These are phyloP conservation scores for Sporisorium graminicola DNA, from an alignment of 1,284 basidiomycete genomes.

Conservation along the genomic window DNA sequence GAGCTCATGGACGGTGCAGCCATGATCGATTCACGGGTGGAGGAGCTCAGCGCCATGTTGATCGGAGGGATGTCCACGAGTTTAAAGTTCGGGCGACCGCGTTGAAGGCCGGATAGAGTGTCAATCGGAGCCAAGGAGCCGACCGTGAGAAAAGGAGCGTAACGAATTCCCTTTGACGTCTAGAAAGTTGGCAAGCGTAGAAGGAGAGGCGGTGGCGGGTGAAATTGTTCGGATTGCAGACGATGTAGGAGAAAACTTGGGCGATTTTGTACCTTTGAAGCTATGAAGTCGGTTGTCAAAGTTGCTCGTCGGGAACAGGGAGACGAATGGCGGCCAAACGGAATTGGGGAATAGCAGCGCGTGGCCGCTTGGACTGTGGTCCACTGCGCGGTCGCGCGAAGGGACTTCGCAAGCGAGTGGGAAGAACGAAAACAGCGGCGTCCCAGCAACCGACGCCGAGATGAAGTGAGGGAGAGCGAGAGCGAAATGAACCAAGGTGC, in stretches of 20 bases:
- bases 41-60: slow-evolving; percentile 15
- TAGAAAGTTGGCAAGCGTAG: not conserved
- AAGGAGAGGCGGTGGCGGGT: not conserved
- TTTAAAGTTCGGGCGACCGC: not conserved
- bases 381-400: not conserved
- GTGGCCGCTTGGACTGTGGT: slow-evolving; percentile 1
- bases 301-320: not conserved
- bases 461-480: slow-evolving; percentile 2
- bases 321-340: not conserved
- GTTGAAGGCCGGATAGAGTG: not conserved
- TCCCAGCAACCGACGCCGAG: not conserved
- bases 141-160: not conserved
- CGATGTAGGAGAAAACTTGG: not conserved
- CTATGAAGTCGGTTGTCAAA: slow-evolving; percentile 2
- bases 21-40: slow-evolving; percentile 7
- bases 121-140: not conserved
- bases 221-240: not conserved
- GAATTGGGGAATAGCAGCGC: not conserved
- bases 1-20: slow-evolving; percentile 9
- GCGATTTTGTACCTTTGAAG: slow-evolving; percentile 3
- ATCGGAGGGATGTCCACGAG: not conserved
- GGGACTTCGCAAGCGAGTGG: not conserved
- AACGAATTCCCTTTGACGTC: not conserved
- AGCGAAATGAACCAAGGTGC: slow-evolving; percentile 1
- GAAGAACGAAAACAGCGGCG: not conserved